These are phyloP conservation scores for Sistotremastrum niveocremeum DNA, from an alignment of 768 basidiomycete species.

Conservation along the genomic window DNA sequence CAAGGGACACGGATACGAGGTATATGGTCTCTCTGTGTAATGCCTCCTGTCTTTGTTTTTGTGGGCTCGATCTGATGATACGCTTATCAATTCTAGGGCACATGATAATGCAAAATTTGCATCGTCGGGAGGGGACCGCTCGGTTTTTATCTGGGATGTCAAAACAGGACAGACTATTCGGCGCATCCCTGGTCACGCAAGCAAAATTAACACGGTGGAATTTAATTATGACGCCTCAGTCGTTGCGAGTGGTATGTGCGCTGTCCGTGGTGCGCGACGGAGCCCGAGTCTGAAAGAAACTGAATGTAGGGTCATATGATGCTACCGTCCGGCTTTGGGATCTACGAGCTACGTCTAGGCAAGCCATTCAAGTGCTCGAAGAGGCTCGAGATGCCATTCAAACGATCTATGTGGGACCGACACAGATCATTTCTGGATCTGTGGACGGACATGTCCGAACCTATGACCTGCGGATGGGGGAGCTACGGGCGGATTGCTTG, in stretches of 20 bases:
- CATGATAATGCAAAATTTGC: conserved; percentile 93
- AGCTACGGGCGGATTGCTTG: conserved; percentile 78
- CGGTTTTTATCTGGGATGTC: conserved; percentile 94
- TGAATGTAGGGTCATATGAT: conserved; percentile 72
- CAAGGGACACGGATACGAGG: conserved; percentile 88
- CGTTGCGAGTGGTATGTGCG: conserved; percentile 66
- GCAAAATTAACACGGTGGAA: conserved; percentile 81
- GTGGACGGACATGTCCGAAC: conserved; percentile 88
- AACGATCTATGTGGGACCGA: conserved; percentile 51
- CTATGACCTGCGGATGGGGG: conserved; percentile 90
- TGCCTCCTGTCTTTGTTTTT: conserved; percentile 16
- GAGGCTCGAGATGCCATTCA: conserved; percentile 85
- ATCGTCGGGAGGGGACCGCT: conserved; percentile 86
- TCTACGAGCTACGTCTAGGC: conserved; percentile 63
- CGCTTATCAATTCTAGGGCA: conserved; percentile 31
- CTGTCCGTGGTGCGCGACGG: background rate
- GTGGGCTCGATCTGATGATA: background rate
- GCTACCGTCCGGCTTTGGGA: conserved; percentile 89
- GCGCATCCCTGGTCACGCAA: conserved; percentile 77
- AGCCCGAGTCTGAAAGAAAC: background rate
- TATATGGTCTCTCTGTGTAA: conserved; percentile 80
- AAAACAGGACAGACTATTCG: conserved; percentile 72
- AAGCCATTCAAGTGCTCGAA: conserved; percentile 81
- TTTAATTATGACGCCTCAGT: conserved; percentile 83
- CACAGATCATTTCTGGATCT: conserved; percentile 65